phyloP scores from a whole-genome alignment of 2,329 filamentous ascomycete species.

The Cercospora canescens region DNA sequence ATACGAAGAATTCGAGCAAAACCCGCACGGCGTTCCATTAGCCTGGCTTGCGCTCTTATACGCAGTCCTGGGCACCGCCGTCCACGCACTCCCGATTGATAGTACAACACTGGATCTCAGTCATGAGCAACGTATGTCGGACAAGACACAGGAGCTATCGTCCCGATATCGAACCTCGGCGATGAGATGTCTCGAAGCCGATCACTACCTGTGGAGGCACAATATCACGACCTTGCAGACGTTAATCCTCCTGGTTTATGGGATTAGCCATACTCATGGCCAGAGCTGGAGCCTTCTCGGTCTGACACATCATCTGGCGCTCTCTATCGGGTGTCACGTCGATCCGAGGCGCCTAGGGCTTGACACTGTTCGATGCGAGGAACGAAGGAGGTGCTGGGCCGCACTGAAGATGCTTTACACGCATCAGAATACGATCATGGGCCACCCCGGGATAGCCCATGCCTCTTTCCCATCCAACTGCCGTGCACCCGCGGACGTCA shows the following conservation, averaged over 20 bases:
- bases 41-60: slow-evolving; percentile 1
- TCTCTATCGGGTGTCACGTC: slow-evolving; percentile 1
- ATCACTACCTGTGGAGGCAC: slow-evolving; percentile 4
- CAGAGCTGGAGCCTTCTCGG: slow-evolving; percentile 2
- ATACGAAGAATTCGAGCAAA: not conserved
- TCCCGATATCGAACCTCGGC: not conserved
- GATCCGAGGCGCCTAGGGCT: not conserved
- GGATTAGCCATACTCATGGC: slow-evolving; percentile 1
- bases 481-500: not conserved
- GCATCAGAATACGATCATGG: not conserved
- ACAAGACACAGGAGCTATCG: not conserved
- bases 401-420: slow-evolving; percentile 5
- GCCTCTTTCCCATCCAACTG: not conserved
- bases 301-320: slow-evolving; percentile 3
- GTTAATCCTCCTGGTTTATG: slow-evolving; percentile 1
- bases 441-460: not conserved
- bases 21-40: not conserved
- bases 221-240: not conserved
- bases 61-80: not conserved
- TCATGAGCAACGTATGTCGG: not conserved
- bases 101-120: not conserved
- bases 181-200: not conserved
- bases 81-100: not conserved
- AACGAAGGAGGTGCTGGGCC: slow-evolving; percentile 5
- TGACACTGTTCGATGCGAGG: not conserved